Base-by-base conservation (phyloP, 1,139 yeast species). In the Magnusiomyces tetraspermus region DNA sequence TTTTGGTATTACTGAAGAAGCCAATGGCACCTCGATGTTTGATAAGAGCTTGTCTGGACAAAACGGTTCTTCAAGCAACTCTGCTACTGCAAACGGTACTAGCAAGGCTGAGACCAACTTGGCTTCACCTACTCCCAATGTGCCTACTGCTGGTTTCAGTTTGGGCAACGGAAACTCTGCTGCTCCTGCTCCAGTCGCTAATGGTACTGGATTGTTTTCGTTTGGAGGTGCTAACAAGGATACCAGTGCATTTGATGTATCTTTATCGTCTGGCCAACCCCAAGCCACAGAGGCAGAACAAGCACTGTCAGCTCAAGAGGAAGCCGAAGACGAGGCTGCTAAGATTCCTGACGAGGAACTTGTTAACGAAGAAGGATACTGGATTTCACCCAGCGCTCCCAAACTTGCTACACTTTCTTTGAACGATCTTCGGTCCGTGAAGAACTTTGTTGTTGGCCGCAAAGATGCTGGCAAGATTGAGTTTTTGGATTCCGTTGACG, bases 401-500 rank as follows among this genome's bases (percentile, higher is more conserved):
- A 81, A 81, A 52, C 72, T 92, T 54, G 75, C 78, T 54, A 70
- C 75, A 44, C 75, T 78, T 75, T 67, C 88, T 0, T 71, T 85
- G 48, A 70, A 79, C 11, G 84, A 86, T 57, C 75, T 89, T 50
- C 79, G 84, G 53, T 63, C 77, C 13, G 83, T 92, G n/a, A 61
- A 73, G 30, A 71, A 80, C 55, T 83, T 90, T 66, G 77, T 77
- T 30, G 80, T 94, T 55, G 98, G 98, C 2, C 82, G 95, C 58
- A 77, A 77, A 58, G 85, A 85, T 48, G 81, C 73, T 63, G 99
- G 98, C 49, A 73, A 76, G 53, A 77, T 92, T 51, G 83, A 83
- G 63, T 94, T 89, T 65, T 67, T 81, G 51, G 74, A 76, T 51
- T 95, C 97, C 0, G 95, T 92, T 46, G 97, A 92, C 67, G 74